Percentiles rank a stretch among this genome's conserved stretches.
Evolutionary conservation across 805 yeast genomes (phyloP).

Genomic region (Candida morakotiae): DNA sequence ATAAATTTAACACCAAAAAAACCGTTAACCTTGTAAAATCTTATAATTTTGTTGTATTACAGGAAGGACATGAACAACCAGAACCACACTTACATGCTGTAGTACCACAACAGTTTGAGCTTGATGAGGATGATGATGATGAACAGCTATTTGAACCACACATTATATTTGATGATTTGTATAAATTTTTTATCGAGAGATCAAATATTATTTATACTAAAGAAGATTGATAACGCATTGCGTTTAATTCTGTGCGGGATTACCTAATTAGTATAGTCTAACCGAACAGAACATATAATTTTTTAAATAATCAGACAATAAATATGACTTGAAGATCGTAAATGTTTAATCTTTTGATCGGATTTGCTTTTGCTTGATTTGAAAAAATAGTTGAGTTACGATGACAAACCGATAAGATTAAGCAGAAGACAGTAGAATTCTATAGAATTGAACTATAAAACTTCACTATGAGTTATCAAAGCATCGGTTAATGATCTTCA

Average conservation of each 20-base stretch:
- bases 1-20: background rate
- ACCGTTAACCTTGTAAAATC: too few species aligned
- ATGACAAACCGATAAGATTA: too few species aligned
- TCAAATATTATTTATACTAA: background rate
- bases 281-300: background rate
- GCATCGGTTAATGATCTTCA: too few species aligned
- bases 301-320: background rate
- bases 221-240: background rate
- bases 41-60: conserved; percentile 4
- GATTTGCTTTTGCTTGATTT: too few species aligned
- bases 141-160: conserved; percentile 3
- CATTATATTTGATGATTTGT: background rate
- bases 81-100: conserved; percentile 6
- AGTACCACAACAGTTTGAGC: conserved; percentile 3
- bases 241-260: background rate
- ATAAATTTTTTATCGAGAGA: background rate
- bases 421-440: too few species aligned
- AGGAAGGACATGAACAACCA: conserved; percentile 3
- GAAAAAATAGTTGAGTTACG: too few species aligned
- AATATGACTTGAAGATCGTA: too few species aligned
- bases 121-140: background rate
- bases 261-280: background rate
- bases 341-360: too few species aligned
- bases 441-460: too few species aligned
- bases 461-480: too few species aligned